phyloP scores from a whole-genome alignment of 805 yeast genomes.

The Barnettozyma sucrosica region DNA sequence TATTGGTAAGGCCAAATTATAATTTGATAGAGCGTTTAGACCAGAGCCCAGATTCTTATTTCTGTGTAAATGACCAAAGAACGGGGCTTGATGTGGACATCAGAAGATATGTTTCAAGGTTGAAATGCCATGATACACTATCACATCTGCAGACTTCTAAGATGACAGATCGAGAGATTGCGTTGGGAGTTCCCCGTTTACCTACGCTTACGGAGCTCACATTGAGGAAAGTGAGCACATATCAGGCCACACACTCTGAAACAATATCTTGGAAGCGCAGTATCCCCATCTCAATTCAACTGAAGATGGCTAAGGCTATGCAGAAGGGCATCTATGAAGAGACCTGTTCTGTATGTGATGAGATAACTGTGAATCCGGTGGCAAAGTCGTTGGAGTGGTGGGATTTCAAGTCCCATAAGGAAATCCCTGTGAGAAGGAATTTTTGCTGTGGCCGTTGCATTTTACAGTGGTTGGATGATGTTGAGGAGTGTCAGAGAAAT shows the following conservation, averaged over 20 bases:
- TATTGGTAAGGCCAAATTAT: constrained; percentile 56
- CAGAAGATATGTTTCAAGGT: constrained; percentile 21
- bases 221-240: constrained; percentile 42
- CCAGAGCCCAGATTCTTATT: constrained; percentile 12
- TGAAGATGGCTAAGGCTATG: constrained; percentile 45
- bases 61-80: constrained; percentile 23
- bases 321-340: constrained; percentile 46
- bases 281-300: constrained; percentile 41
- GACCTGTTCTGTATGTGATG: constrained; percentile 45
- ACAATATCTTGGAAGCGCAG: constrained; percentile 46
- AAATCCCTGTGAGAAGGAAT: constrained; percentile 47
- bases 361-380: constrained; percentile 45
- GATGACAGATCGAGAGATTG: constrained; percentile 18
- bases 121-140: constrained; percentile 22
- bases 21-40: constrained; percentile 22
- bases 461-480: constrained; percentile 25
- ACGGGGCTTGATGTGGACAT: constrained; percentile 12
- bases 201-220: constrained; percentile 46
- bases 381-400: constrained; percentile 65
- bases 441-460: constrained; percentile 53
- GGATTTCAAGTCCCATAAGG: constrained; percentile 47
- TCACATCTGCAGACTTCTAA: neutral
- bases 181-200: constrained; percentile 24
- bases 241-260: constrained; percentile 50
- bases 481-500: constrained; percentile 9